Evolutionary conservation across 352 stramenopile genomes (phyloP).

Genomic region (Pythium plurisporium): DNA sequence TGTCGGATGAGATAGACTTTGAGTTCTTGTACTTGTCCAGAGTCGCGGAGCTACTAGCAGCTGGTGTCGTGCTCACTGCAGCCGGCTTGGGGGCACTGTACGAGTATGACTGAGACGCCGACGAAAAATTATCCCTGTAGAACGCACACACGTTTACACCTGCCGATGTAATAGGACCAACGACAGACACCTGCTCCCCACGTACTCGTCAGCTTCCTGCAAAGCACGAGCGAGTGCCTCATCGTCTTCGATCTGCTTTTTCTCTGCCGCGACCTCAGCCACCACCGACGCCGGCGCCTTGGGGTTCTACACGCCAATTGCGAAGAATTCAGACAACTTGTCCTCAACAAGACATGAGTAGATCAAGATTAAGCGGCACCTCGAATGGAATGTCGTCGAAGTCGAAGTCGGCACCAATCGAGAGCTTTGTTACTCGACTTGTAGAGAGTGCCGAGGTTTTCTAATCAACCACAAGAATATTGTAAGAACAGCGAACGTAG

Average conservation of each 20-base stretch:
- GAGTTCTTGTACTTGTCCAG: constrained; percentile 91
- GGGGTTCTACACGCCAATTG: constrained; percentile 54
- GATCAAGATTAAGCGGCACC: too few species aligned
- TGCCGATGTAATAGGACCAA: too few species aligned
- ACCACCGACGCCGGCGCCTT: constrained; percentile 30
- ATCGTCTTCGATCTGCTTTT: constrained; percentile 86
- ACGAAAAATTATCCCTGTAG: background rate
- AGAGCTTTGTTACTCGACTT: constrained; percentile 66
- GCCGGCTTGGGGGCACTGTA: constrained; percentile 16
- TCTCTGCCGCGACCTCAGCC: constrained; percentile 22
- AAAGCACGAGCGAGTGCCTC: constrained; percentile 77
- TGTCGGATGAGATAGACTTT: constrained; percentile 89
- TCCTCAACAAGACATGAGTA: background rate
- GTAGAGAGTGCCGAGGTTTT: constrained; percentile 32
- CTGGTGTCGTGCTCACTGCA: background rate
- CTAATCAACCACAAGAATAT: constrained; percentile 7
- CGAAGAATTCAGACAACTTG: too few species aligned
- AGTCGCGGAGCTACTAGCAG: constrained; percentile 32
- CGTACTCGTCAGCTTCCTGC: constrained; percentile 77
- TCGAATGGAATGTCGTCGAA: constrained; percentile 88
- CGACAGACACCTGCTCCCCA: too few species aligned
- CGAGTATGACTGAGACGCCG: constrained; percentile 12
- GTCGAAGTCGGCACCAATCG: constrained; percentile 71
- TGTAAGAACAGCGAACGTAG: background rate
- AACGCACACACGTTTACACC: background rate